Conservation (phyloP, 78 protist genomes). For the Protostelium mycophagum region DNA sequence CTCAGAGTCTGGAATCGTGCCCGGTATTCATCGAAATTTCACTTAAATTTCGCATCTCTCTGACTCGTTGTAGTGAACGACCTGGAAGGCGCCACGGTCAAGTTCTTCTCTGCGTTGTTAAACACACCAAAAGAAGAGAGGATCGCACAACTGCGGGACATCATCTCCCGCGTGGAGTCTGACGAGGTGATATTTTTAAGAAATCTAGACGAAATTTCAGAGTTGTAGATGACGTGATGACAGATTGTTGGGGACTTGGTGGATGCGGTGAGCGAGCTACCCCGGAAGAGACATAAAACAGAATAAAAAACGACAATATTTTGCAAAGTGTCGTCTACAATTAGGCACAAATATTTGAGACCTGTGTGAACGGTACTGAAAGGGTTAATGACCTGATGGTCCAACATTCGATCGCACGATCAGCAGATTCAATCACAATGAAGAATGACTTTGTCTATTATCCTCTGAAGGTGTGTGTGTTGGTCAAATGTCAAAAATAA, state of each 20-base stretch:
- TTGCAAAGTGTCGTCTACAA: too few relatives aligned
- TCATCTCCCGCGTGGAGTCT: neutral
- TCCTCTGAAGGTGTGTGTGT: too few relatives aligned
- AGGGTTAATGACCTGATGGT: too few relatives aligned
- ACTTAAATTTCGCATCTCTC: neutral
- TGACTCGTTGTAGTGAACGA: neutral
- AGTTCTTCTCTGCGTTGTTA: neutral
- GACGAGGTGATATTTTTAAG: neutral
- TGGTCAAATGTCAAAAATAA: too few relatives aligned
- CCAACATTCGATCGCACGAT: too few relatives aligned
- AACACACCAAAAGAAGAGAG: neutral
- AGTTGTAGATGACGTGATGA: neutral
- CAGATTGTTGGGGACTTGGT: neutral
- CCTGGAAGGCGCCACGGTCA: neutral
- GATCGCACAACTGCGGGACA: neutral
- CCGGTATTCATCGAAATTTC: neutral
- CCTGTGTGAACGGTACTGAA: too few relatives aligned
- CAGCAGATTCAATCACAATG: too few relatives aligned
- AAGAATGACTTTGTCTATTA: too few relatives aligned
- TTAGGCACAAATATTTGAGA: too few relatives aligned
- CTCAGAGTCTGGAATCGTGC: neutral
- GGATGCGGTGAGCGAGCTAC: neutral
- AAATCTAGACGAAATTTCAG: neutral
- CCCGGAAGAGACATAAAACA: neutral
- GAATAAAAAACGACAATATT: too few relatives aligned